phyloP scores from a whole-genome alignment of 1,284 basidiomycete genomes.

The Mrakiaceae sp. region DNA sequence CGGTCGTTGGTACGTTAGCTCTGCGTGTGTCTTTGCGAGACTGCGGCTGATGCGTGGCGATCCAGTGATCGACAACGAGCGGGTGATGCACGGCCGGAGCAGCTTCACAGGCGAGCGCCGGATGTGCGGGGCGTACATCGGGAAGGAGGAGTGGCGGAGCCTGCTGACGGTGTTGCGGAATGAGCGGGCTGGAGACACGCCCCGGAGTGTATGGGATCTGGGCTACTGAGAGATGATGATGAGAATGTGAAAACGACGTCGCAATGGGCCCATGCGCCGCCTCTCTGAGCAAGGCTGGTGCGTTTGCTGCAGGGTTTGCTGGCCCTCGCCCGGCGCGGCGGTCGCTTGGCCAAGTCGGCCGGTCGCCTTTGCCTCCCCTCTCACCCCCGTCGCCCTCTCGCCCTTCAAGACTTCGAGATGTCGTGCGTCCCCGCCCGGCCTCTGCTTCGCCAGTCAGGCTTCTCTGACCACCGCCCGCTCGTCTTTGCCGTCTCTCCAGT shows the following conservation, averaged over 20 bases:
- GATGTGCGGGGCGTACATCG: constrained; percentile 93
- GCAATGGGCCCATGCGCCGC: too few species aligned
- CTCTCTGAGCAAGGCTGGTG: too few species aligned
- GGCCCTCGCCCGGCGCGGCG: too few species aligned
- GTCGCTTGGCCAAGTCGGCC: too few species aligned
- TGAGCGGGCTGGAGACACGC: not conserved
- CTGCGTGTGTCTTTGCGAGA: not conserved
- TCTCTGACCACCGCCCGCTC: not conserved
- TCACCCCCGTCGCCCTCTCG: not conserved
- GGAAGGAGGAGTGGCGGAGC: constrained; percentile 63
- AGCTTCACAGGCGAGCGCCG: constrained; percentile 75
- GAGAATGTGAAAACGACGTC: too few species aligned
- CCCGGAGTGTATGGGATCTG: too few species aligned
- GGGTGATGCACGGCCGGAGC: constrained; percentile 86
- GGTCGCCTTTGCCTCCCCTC: not conserved
- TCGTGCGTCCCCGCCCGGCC: not conserved
- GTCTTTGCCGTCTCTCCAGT: not conserved
- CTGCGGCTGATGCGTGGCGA: not conserved
- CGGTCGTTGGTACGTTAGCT: constrained; percentile 56
- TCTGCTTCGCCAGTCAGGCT: not conserved
- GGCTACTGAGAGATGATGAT: too few species aligned
- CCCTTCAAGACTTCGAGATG: constrained; percentile 1
- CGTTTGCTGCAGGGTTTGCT: too few species aligned
- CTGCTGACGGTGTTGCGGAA: constrained; percentile 1
- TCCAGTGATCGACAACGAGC: constrained; percentile 81